Evolutionary conservation across 1,284 basidiomycete species (phyloP).

Genomic region (Pyrrhoderma lamaoense): DNA sequence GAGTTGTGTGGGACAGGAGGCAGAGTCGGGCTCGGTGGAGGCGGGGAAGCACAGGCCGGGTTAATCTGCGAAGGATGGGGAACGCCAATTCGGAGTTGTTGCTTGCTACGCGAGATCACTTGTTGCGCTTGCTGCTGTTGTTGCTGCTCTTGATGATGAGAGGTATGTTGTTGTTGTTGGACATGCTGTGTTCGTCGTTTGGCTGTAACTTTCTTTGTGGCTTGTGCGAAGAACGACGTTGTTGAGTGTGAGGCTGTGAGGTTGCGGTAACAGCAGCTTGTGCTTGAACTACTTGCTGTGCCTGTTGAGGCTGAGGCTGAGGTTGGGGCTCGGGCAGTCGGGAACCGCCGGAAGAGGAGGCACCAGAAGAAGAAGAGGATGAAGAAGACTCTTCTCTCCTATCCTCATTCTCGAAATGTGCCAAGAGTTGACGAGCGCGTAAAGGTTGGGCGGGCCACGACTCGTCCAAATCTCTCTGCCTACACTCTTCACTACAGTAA

Average conservation of each 20-base stretch:
- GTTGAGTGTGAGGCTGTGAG: no score
- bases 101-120: no score
- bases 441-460: constrained; percentile 34
- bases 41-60: constrained; percentile 34
- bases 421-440: constrained; percentile 27
- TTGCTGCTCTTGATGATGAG: not conserved
- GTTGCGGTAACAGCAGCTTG: no score
- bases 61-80: constrained; percentile 14
- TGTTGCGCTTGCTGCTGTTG: constrained; percentile 25
- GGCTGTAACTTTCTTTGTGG: no score
- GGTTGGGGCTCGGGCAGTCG: no score
- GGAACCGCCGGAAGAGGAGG: no score
- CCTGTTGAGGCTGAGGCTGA: no score
- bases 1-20: constrained; percentile 26
- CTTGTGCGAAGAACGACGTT: constrained; percentile 26
- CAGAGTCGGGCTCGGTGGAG: constrained; percentile 25
- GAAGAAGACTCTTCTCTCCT: constrained; percentile 18
- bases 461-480: constrained; percentile 20
- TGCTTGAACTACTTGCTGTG: no score
- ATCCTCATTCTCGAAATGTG: constrained; percentile 30
- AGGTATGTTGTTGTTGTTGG: no score
- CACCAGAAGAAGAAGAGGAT: no score
- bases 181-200: no score
- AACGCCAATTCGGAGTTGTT: constrained; percentile 29
- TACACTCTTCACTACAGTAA: constrained; percentile 74